phyloP scores from a whole-genome alignment of 148 eudicot genomes.

The Arbutus unedo region DNA sequence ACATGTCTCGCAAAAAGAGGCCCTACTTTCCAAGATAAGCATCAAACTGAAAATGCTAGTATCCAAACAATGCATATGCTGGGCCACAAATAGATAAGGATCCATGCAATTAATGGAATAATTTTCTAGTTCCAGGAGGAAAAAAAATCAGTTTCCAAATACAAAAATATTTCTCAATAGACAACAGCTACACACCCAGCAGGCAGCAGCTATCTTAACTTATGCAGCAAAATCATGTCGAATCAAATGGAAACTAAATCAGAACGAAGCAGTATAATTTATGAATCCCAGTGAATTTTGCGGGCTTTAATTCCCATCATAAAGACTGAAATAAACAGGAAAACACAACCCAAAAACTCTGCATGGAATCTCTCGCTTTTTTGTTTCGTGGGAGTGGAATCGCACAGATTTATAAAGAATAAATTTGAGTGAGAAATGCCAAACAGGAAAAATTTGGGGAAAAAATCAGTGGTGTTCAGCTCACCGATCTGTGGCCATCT shows the following conservation, averaged over 20 bases:
- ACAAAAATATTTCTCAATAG: not conserved
- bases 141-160: not conserved
- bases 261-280: conserved; percentile 4
- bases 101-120: conserved; percentile 23
- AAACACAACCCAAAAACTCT: conserved; percentile 8
- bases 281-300: conserved; percentile 14
- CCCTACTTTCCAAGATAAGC: conserved; percentile 6
- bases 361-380: conserved; percentile 15
- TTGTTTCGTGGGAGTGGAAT: conserved; percentile 17
- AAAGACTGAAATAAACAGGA: conserved; percentile 17
- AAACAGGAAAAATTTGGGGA: not conserved
- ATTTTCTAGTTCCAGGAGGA: conserved; percentile 3
- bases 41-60: conserved; percentile 6
- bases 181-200: not conserved
- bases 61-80: conserved; percentile 14
- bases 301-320: conserved; percentile 16
- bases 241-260: conserved; percentile 16
- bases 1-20: conserved; percentile 6
- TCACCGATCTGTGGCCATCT: conserved; percentile 26
- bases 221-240: conserved; percentile 9
- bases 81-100: conserved; percentile 18
- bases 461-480: conserved; percentile 17
- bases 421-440: conserved; percentile 17
- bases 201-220: conserved; percentile 8
- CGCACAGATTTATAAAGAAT: not conserved